Evolutionary conservation across 2,329 filamentous ascomycete species (phyloP).

Genomic region (Sporothrix protearum): DNA sequence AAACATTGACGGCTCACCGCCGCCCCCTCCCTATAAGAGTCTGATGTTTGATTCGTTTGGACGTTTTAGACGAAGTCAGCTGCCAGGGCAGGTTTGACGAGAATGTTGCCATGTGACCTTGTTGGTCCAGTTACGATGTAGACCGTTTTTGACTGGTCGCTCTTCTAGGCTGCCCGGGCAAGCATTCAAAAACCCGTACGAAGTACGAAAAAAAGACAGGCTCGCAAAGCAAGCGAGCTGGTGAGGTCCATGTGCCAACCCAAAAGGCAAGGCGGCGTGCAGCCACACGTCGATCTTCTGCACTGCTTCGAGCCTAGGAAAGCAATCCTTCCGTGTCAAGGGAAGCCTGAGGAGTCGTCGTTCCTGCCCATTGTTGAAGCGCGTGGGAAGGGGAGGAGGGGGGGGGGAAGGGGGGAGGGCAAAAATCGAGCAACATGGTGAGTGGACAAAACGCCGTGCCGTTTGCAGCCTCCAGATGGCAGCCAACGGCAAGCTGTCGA

Average conservation of each 20-base stretch:
- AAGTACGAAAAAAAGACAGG: not conserved
- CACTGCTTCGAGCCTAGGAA: not conserved
- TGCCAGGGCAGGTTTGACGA: not conserved
- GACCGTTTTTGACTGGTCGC: not conserved
- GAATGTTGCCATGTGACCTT: not conserved
- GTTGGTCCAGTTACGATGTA: not conserved
- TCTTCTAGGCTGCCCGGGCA: not conserved
- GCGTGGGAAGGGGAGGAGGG: not conserved
- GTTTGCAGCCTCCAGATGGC: not conserved
- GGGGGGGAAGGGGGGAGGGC: not conserved
- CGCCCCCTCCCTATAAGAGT: not conserved
- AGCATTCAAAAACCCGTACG: not conserved
- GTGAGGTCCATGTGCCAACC: not conserved
- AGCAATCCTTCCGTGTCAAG: not conserved
- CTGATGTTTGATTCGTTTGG: not conserved
- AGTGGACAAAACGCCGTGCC: not conserved
- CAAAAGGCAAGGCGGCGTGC: constrained; percentile 4
- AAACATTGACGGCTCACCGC: not conserved
- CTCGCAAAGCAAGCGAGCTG: not conserved
- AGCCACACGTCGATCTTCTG: constrained; percentile 12
- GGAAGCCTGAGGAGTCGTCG: not conserved
- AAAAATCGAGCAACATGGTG: not conserved
- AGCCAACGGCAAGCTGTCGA: not conserved
- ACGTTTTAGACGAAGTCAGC: not conserved
- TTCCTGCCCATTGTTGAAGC: not conserved